A percentile compares a stretch with the other conserved stretches of the same genome.
These are phyloP conservation scores for Protomyces inouyei DNA, from an alignment of 1,139 yeast genomes.

Conservation along the genomic window DNA sequence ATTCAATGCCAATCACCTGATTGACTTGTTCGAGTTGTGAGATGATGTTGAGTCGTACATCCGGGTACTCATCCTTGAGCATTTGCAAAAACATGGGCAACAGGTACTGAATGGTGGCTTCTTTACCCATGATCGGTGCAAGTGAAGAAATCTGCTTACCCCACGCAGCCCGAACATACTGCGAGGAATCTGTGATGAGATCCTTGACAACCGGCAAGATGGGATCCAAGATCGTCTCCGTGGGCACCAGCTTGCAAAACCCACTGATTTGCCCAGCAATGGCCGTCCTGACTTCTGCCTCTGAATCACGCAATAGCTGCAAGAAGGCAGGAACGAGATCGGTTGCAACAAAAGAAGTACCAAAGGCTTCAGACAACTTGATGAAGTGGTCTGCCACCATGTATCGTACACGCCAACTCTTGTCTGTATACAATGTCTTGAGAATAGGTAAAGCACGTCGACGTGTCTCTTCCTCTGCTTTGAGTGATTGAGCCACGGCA, in stretches of 20 bases:
- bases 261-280: conserved; percentile 86
- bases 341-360: conserved; percentile 45
- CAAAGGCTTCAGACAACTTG: conserved; percentile 55
- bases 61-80: conserved; percentile 96
- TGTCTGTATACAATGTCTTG: conserved; percentile 66
- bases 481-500: conserved; percentile 42
- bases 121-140: conserved; percentile 82
- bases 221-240: conserved; percentile 56
- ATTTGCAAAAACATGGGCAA: conserved; percentile 85
- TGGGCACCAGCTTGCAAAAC: conserved; percentile 41
- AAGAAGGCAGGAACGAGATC: conserved; percentile 67
- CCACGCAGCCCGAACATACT: conserved; percentile 85
- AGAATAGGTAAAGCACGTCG: conserved; percentile 33
- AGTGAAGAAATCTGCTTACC: conserved; percentile 83
- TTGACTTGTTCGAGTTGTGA: conserved; percentile 87
- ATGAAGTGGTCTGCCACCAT: conserved; percentile 93
- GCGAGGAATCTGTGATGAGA: conserved; percentile 85
- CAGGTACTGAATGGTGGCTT: conserved; percentile 69
- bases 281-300: conserved; percentile 94
- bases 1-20: conserved; percentile 87
- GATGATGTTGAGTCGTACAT: conserved; percentile 89
- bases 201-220: conserved; percentile 80
- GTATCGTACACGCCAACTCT: conserved; percentile 97
- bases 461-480: conserved; percentile 34
- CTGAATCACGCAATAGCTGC: conserved; percentile 78